Evolutionary conservation across 768 basidiomycete species (phyloP), one percentile per base, ranked within the genome.

Genomic region (Pleurotus cornucopiae): DNA sequence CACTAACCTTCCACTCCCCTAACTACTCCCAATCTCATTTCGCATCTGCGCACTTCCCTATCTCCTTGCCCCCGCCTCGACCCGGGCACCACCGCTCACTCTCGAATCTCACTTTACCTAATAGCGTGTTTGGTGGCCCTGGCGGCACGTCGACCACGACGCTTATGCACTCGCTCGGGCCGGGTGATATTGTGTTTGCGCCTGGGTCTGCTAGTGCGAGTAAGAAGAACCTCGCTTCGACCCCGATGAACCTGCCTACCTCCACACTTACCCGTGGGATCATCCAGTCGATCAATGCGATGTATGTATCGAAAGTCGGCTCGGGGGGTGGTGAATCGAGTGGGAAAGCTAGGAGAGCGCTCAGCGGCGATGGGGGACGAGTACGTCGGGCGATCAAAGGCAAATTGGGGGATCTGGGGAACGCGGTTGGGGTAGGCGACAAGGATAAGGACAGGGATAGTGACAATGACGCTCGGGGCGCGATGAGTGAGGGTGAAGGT

Each of bases 361-460:
- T 45, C 16, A 46, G 54, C 23, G 54, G 54, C 9, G 54, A 55
- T 46, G 30, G 54, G n/a, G 54, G 85, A 53, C 82, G 81, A 55
- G 82, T 86, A 13, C 81, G 85, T 46, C 79, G 83, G 13, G 83
- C 79, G 41, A 72, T 89, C 39, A 75, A 84, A 59, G 80, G 74
- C 57, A 86, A 82, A 61, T 65, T 88, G 18, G 86, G 83, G 49
- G 80, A 81, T 60, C 65, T 80, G 30, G 71, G 76, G 4, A 74
- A 61, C 55, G 60, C 67, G 26, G 68, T 66, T 1, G 67, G 65
- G 3, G 68, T 58, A 41, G 68, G 69, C 40, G 69, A 69, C 14
- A 64, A 65, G 4, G 66, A 60, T 37, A 60, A 57, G 13, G 69
- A 67, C 34, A 59, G 62, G 30, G 57, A 49, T 40, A 6, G 37